Evolutionary conservation across 768 basidiomycete genomes (phyloP).

Genomic region (Leccinum subtestaceum): DNA sequence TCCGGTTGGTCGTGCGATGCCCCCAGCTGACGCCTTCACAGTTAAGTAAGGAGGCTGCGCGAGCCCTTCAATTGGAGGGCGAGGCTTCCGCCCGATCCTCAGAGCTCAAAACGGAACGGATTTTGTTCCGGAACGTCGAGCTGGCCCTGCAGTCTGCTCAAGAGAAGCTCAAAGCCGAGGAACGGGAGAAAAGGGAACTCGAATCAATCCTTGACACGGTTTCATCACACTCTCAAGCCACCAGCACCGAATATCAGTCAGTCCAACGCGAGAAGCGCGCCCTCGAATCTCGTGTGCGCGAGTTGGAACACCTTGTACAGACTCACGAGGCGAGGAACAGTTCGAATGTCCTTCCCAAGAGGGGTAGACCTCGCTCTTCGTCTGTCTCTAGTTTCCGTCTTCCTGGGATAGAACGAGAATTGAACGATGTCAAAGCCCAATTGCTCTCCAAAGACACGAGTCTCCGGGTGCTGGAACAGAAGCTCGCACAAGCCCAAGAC

Average conservation of each 20-base stretch:
- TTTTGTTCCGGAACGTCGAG: slow-evolving; percentile 51
- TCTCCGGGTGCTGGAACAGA: slow-evolving; percentile 43
- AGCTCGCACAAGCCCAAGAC: slow-evolving; percentile 46
- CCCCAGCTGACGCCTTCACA: slow-evolving; percentile 26
- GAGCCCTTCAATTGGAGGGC: slow-evolving; percentile 52
- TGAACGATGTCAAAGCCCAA: slow-evolving; percentile 44
- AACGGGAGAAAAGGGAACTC: slow-evolving; percentile 50
- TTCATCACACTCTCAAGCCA: slow-evolving; percentile 50
- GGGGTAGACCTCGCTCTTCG: slow-evolving; percentile 53
- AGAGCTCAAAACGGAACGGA: slow-evolving; percentile 54
- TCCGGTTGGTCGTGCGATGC: background rate
- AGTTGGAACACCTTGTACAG: slow-evolving; percentile 48
- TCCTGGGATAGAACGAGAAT: slow-evolving; percentile 53
- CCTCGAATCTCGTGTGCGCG: slow-evolving; percentile 56
- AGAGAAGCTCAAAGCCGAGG: slow-evolving; percentile 50
- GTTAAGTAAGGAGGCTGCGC: slow-evolving; percentile 57
- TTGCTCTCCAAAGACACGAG: slow-evolving; percentile 45
- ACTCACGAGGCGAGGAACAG: slow-evolving; percentile 32
- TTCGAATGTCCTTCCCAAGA: slow-evolving; percentile 34
- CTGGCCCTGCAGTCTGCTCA: slow-evolving; percentile 46
- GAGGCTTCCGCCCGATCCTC: slow-evolving; percentile 48
- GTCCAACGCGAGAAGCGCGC: slow-evolving; percentile 56
- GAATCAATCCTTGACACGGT: slow-evolving; percentile 54
- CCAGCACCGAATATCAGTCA: slow-evolving; percentile 40
- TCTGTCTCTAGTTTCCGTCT: slow-evolving; percentile 53